Evolutionary conservation across 1,139 yeast genomes (phyloP).

Genomic region (Geotrichum armillariae): DNA sequence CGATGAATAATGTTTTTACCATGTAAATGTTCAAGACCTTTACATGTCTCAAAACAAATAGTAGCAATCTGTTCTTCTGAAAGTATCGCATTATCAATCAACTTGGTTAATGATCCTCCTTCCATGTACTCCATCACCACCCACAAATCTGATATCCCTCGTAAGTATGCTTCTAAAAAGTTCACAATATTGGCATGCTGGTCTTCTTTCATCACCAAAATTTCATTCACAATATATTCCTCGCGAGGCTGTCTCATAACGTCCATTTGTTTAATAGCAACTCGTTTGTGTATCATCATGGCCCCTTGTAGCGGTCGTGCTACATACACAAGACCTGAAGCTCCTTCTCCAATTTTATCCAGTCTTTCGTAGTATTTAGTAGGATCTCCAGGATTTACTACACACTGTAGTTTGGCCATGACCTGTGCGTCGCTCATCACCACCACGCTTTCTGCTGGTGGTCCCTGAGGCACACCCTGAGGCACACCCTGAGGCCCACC

Average conservation of each 20-base stretch:
- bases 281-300: conserved; percentile 34
- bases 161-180: conserved; percentile 78
- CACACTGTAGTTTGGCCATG: conserved; percentile 78
- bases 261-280: conserved; percentile 96
- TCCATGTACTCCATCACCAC: conserved; percentile 96
- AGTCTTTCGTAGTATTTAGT: conserved; percentile 79
- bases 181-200: conserved; percentile 90
- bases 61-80: conserved; percentile 91
- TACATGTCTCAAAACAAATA: conserved; percentile 85
- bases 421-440: conserved; percentile 85
- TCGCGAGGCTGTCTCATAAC: conserved; percentile 92
- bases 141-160: conserved; percentile 64
- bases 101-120: conserved; percentile 85
- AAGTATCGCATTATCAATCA: conserved; percentile 67
- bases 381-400: conserved; percentile 83
- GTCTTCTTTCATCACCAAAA: conserved; percentile 88
- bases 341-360: conserved; percentile 99
- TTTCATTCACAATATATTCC: conserved; percentile 90
- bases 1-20: conserved; percentile 90
- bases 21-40: conserved; percentile 89
- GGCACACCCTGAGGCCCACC: conserved; percentile 24
- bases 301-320: conserved; percentile 61
- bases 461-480: conserved; percentile 6
- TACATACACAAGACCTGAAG: conserved; percentile 91
- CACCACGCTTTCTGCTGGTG: conserved; percentile 34